Evolutionary conservation across 176 grass and related monocot species (phyloP), one percentile per base, ranked within the genome.

Genomic region (Aegilops tauschii): DNA sequence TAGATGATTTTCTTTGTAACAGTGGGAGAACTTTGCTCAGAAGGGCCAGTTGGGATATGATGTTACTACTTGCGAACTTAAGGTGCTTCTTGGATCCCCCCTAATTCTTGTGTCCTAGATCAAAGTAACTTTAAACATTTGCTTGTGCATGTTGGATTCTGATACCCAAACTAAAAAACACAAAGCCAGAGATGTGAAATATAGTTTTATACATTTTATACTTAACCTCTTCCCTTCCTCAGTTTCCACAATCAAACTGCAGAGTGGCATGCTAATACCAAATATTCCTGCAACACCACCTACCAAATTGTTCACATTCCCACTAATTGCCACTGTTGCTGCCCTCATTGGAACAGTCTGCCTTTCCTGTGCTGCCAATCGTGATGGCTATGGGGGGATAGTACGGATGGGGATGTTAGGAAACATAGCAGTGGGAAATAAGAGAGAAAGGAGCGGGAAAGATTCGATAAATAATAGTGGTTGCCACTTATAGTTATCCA

Each of bases 21-120:
- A 95, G 93, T 95, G 93, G 93, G 90, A 95, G 76, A 81, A 85
- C 79, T 79, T 58, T 75, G 32, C 90, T 23, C 84, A 8, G 69
- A 88, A 87, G 70, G 88, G 88, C 44, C 80, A 71, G 30, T 56
- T 95, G 69, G 87, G 69, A 61, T 95, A 87, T 82, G 93, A 92
- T 87, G 88, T 95, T 67, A 92, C 90, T 49, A 35, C 88, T 66
- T 92, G 93, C 30, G 12, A 92, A 82, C 77, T 88, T 49, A 95
- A 95, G 93, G 93, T 95, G 20, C 31, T 73, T 86, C 18, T 30
- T 81, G 28, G 5, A 70, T 3, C 29, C 7, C 31, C 7, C 13
- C 5, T 5, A 31, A 50, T 28, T 69, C 21, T 62, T 77, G 25
- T 8, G 61, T 52, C 8, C 1, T 65, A 12, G 56, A 62, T 20